Evolutionary conservation across 1,139 yeast species (phyloP), one percentile per base, ranked within the genome.

Genomic region (Kurtzmaniella natalensis): DNA sequence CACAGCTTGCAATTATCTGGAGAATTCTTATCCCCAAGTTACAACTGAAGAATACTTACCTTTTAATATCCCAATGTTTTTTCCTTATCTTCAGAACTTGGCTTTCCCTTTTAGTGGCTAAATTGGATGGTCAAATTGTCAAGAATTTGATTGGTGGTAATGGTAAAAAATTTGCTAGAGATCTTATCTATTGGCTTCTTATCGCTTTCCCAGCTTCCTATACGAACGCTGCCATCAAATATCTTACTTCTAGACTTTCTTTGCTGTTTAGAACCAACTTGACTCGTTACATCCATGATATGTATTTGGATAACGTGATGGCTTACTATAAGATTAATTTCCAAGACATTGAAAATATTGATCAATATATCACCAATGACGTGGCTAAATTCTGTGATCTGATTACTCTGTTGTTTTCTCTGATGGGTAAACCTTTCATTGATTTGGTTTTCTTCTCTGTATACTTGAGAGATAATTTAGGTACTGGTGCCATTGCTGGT

Each of bases 161-260:
- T 46, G 88, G 92, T 6, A 74, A 67, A 44, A 81, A 81, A 40
- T 88, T 89, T 48, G 55, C 80, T 28, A 68, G 86, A 43, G 96
- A 89, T 51, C 66, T 89, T 55, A 72, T 78, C 9, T 83, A 84
- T 56, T 89, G 96, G 96, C 72, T 89, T 40, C 62, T 85, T 42
- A 78, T 89, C 53, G 96, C 96, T 1, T 79, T 88, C 44, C 97
- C 96, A 1, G 95, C 96, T 1, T 81, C 94, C 2, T 89, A 87
- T 55, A 85, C 96, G 16, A 89, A 89, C 57, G 84, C 95, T 32
- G 89, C 94, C 40, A 89, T 89, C 52, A 85, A 83, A 51, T 86
- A 77, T 51, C 63, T 89, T 48, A 87, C 89, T 38, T 75, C 81
- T 48, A 73, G 87, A 47, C 64, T 89, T 39, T 78, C 95, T 11